Evolutionary conservation across 2,329 filamentous ascomycete species (phyloP).

Genomic region (Ophiocordyceps unilateralis): DNA sequence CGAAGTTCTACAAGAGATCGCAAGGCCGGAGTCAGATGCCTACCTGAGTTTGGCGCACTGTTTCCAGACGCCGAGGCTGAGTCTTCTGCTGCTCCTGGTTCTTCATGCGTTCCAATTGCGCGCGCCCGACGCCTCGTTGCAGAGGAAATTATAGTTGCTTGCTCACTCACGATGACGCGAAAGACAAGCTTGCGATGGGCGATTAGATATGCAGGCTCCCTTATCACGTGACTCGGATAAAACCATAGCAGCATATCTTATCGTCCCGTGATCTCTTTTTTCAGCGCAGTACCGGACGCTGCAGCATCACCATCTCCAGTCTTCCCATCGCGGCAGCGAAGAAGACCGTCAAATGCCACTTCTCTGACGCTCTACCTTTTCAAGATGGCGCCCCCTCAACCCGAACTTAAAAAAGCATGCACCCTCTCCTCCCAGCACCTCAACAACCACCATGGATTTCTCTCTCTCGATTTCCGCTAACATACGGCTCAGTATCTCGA

Average conservation of each 20-base stretch:
- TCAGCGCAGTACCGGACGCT: too few species aligned
- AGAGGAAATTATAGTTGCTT: slow-evolving; percentile 33
- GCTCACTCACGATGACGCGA: background rate
- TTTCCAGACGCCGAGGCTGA: slow-evolving; percentile 8
- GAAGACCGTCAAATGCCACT: slow-evolving; percentile 5
- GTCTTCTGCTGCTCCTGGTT: slow-evolving; percentile 29
- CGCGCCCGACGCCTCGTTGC: slow-evolving; percentile 50
- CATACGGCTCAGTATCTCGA: slow-evolving; percentile 66
- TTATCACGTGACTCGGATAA: too few species aligned
- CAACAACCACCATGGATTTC: background rate
- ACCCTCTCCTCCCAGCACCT: background rate
- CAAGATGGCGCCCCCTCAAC: slow-evolving; percentile 95
- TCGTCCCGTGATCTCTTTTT: slow-evolving; percentile 28
- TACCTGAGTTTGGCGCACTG: slow-evolving; percentile 17
- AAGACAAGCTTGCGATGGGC: background rate
- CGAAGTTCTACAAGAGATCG: slow-evolving; percentile 13
- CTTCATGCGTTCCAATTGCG: slow-evolving; percentile 55
- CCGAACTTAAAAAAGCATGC: slow-evolving; percentile 89
- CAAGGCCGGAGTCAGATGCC: slow-evolving; percentile 10
- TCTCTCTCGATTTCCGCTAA: slow-evolving; percentile 7
- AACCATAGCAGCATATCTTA: too few species aligned
- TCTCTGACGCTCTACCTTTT: slow-evolving; percentile 6
- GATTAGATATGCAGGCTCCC: too few species aligned
- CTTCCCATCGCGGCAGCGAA: slow-evolving; percentile 8
- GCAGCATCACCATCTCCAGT: background rate